A percentile compares a stretch with the other conserved stretches of the same genome.
Conservation (phyloP, 2,329 filamentous ascomycete species). For the Chaetothyriales sp. region DNA sequence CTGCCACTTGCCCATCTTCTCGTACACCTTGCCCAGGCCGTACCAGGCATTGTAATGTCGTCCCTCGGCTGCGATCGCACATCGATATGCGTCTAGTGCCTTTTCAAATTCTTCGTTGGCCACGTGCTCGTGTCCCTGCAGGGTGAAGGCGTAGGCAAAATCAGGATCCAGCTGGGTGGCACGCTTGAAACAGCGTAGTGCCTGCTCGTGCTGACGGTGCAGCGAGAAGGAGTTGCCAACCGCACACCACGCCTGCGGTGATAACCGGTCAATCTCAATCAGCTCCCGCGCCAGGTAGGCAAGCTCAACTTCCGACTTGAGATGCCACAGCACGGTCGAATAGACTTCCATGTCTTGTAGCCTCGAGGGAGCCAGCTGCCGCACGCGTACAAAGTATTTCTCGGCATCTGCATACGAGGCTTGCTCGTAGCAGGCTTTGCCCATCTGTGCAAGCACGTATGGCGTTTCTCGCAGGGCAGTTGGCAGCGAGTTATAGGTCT, state of each 20-base stretch:
- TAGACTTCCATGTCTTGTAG: conserved; percentile 96
- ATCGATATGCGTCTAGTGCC: conserved; percentile 71
- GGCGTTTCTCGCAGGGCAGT: conserved; percentile 70
- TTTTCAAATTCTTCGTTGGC: conserved; percentile 96
- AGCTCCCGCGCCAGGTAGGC: conserved; percentile 86
- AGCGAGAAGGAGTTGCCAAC: conserved; percentile 91
- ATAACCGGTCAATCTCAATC: conserved; percentile 71
- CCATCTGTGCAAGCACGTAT: conserved; percentile 84
- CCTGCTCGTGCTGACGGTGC: conserved; percentile 83
- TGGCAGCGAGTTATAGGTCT: conserved; percentile 56
- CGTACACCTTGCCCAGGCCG: conserved; percentile 64
- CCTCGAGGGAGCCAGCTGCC: conserved; percentile 63
- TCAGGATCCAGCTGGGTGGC: conserved; percentile 79
- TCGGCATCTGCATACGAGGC: conserved; percentile 75
- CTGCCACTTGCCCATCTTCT: conserved; percentile 79
- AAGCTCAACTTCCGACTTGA: conserved; percentile 81
- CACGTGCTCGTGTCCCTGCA: conserved; percentile 92
- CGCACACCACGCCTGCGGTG: conserved; percentile 90
- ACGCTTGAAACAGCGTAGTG: conserved; percentile 82
- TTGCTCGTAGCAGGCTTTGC: conserved; percentile 81
- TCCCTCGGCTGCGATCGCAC: conserved; percentile 69
- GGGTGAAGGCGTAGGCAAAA: conserved; percentile 88
- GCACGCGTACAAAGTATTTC: conserved; percentile 66
- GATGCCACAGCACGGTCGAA: conserved; percentile 96
- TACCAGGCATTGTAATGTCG: conserved; percentile 99